These are phyloP conservation scores for Funneliformis mosseae DNA, from an alignment of 192 early-diverging fungal species.

Conservation along the genomic window DNA sequence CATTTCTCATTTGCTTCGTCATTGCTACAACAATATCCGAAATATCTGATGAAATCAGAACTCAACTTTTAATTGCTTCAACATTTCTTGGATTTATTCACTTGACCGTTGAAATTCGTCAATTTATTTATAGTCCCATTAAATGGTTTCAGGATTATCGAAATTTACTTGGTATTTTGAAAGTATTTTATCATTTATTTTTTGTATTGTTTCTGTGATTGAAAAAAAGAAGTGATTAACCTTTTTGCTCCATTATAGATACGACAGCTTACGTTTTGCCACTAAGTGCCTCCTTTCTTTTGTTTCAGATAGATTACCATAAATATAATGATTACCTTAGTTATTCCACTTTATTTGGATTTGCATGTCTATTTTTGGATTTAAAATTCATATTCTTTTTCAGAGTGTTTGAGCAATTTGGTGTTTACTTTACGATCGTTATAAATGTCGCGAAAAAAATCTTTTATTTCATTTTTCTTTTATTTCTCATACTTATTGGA, in stretches of 20 bases:
- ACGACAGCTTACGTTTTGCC: neutral
- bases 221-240: neutral
- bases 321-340: neutral
- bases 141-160: neutral
- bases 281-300: neutral
- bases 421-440: conserved; percentile 8
- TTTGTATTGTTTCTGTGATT: no score
- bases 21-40: neutral
- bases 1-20: neutral
- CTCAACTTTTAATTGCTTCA: neutral
- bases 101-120: neutral
- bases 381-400: conserved; percentile 5
- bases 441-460: neutral
- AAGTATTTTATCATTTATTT: neutral
- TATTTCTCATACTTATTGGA: neutral
- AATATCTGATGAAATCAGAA: neutral
- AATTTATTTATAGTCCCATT: conserved; percentile 1
- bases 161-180: conserved; percentile 6
- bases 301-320: neutral
- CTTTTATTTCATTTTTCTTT: neutral
- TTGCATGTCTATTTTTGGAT: conserved; percentile 10
- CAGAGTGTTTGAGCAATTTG: neutral
- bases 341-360: neutral
- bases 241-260: neutral
- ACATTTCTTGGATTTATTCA: neutral